These are phyloP conservation scores for Thermothielavioides terrestris DNA, from an alignment of 495 filamentous ascomycete genomes.

Conservation along the genomic window DNA sequence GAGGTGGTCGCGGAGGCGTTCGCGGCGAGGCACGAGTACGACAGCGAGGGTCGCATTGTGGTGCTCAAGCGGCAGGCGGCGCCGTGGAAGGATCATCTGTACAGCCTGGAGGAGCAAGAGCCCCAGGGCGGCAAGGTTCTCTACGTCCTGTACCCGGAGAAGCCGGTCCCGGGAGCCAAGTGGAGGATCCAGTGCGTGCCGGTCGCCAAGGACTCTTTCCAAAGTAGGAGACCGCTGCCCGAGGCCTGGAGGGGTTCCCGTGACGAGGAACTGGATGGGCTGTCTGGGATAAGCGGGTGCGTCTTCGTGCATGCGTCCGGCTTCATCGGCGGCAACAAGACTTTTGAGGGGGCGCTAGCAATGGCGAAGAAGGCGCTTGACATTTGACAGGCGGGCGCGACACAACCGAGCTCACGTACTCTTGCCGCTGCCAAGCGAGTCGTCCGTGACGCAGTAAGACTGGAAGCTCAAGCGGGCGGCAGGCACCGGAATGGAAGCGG, in stretches of 20 bases:
- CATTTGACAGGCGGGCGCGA: conserved; percentile 5
- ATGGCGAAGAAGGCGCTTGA: conserved; percentile 69
- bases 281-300: conserved; percentile 64
- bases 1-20: conserved; percentile 67
- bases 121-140: conserved; percentile 49
- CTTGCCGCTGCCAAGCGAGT: conserved; percentile 12
- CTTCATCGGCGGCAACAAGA: conserved; percentile 93
- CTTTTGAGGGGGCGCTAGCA: conserved; percentile 74
- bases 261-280: conserved; percentile 69
- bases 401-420: background rate
- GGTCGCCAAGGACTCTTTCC: conserved; percentile 69
- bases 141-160: conserved; percentile 96
- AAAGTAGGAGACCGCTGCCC: conserved; percentile 81
- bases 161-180: conserved; percentile 54
- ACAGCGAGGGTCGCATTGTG: conserved; percentile 68
- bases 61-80: conserved; percentile 64
- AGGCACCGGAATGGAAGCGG: background rate
- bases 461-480: no score
- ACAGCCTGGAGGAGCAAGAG: conserved; percentile 64
- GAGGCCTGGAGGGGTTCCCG: conserved; percentile 85
- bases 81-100: conserved; percentile 95
- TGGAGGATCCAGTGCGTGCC: conserved; percentile 92
- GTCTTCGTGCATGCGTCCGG: conserved; percentile 92
- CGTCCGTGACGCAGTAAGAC: background rate
- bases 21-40: conserved; percentile 50